Percentiles rank a stretch among this genome's conserved stretches.
Evolutionary conservation across 148 eudicot genomes (phyloP).

Genomic region (Rhododendron molle): DNA sequence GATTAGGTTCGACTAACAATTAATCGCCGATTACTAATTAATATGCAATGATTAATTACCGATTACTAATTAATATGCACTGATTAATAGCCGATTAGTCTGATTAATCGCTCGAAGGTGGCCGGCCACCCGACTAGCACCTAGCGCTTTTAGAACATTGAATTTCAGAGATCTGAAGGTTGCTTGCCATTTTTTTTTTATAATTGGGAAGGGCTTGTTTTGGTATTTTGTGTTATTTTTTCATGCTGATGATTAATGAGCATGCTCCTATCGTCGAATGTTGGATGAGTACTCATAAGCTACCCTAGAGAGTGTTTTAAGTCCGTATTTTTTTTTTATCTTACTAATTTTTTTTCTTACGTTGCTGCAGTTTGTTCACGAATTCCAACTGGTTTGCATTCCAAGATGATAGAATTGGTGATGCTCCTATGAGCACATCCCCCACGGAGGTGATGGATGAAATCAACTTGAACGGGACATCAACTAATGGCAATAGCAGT

Average conservation of each 20-base stretch:
- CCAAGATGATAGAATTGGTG: slow-evolving; percentile 63
- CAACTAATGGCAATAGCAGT: slow-evolving; percentile 59
- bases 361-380: slow-evolving; percentile 76
- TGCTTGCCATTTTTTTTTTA: too few relatives aligned
- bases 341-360: neutral
- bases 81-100: too few relatives aligned
- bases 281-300: neutral
- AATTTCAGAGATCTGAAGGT: neutral
- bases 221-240: neutral
- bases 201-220: too few relatives aligned
- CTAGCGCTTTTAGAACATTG: too few relatives aligned
- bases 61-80: too few relatives aligned
- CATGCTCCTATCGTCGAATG: neutral
- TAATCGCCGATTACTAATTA: too few relatives aligned
- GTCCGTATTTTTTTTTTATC: neutral
- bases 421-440: slow-evolving; percentile 50
- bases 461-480: slow-evolving; percentile 54
- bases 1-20: too few relatives aligned
- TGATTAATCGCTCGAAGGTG: too few relatives aligned
- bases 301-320: neutral
- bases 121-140: too few relatives aligned
- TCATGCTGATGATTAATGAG: neutral
- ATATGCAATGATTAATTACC: too few relatives aligned
- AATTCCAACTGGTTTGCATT: slow-evolving; percentile 97
- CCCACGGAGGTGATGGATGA: slow-evolving; percentile 68